Base-by-base conservation (phyloP, 176 grass and related monocot genomes). In the Oryza punctata region DNA sequence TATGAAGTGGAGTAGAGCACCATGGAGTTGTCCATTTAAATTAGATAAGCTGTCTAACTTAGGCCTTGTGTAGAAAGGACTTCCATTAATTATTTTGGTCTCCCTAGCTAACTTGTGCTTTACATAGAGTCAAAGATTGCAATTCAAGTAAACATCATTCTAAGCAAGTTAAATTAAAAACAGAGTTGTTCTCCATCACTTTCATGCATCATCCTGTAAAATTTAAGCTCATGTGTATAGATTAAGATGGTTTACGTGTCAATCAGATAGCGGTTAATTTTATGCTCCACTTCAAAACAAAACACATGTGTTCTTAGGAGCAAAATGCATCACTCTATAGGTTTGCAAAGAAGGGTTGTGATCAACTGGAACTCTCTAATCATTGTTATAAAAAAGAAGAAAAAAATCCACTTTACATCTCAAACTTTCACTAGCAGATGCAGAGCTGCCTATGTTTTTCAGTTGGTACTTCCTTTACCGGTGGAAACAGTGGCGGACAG, bases 1-100 rank as follows among this genome's bases (percentile, higher is more conserved):
- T 33, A 40, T 50, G 61, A 29, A 88, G 75, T 84, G 63, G 26
- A 84, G 86, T 82, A 43, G 60, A 46, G 86, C 75, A 14, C 60
- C 49, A 69, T 75, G 37, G 66, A 67, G 43, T 3, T 9, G 23
- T 68, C 25, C 67, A 19, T 19, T 7, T 82, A 19, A 3, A 26
- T 45, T 13, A 41, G 18, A 18, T 61, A 4, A 12, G 12, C 47
- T 41, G 12, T 67, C 25, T 6, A 28, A 35, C 33, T 29, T 29
- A 28, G 14, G 38, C 60, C 75, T 45, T 47, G 59, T 63, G 46
- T 18, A 27, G 5, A 49, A 50, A 43, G 32, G 65, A 27, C 60
- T 67, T 63, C 7, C 6, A 64, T 75, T 84, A 28, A 54, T 54
- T 54, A 54, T 54, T 26, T 37, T 75, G 38, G 25, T 81, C 85